Evolutionary conservation across 495 filamentous ascomycete species (phyloP).

Genomic region (Cudoniella acicularis): DNA sequence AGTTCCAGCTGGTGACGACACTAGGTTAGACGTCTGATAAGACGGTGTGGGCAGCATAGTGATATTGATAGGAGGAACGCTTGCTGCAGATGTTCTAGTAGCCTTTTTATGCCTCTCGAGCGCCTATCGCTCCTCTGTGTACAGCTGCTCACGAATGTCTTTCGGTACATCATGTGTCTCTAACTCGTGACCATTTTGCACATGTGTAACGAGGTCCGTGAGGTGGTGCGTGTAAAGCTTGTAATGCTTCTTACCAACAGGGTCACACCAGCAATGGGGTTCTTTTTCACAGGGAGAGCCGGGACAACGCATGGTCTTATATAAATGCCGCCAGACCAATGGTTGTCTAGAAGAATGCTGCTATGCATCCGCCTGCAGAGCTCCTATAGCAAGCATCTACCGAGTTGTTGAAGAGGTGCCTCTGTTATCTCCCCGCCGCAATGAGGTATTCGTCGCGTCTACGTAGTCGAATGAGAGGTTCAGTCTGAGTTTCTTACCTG

Average conservation of each 20-base stretch:
- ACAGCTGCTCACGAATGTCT: conserved; percentile 5
- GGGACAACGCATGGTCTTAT: neutral
- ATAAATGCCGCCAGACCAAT: neutral
- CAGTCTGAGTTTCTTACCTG: conserved; percentile 1
- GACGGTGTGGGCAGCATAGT: conserved; percentile 9
- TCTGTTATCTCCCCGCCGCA: neutral
- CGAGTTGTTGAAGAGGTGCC: conserved; percentile 1
- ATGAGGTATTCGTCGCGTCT: neutral
- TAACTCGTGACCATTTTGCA: conserved; percentile 7
- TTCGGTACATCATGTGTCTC: conserved; percentile 10
- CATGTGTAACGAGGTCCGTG: conserved; percentile 7
- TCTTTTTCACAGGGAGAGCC: conserved; percentile 5
- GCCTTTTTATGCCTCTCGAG: neutral
- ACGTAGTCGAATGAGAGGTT: neutral
- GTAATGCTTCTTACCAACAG: conserved; percentile 16
- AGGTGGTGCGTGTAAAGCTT: conserved; percentile 5
- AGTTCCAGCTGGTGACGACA: no score
- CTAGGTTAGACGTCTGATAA: neutral
- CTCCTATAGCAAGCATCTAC: neutral
- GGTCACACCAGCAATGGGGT: conserved; percentile 18
- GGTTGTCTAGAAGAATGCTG: neutral
- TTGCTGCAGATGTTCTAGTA: neutral
- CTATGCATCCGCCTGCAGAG: neutral
- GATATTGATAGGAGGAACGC: conserved; percentile 10
- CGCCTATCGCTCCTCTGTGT: conserved; percentile 5